Evolutionary conservation across 768 basidiomycete genomes (phyloP).

Genomic region (Termitomyces heimii): DNA sequence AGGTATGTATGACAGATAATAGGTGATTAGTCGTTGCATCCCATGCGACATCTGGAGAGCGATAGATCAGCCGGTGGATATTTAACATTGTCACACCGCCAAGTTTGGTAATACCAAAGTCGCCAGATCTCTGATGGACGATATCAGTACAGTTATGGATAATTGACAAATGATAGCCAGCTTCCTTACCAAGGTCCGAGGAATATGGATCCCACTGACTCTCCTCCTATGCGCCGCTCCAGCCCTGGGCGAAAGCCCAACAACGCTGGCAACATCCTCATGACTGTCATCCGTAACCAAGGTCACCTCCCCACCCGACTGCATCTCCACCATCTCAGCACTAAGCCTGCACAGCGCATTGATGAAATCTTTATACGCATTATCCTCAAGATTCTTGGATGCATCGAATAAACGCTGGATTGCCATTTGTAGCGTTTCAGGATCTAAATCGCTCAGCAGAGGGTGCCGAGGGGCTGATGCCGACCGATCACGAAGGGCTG

Average conservation of each 20-base stretch:
- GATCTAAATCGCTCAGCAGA: conserved; percentile 65
- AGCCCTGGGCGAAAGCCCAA: conserved; percentile 33
- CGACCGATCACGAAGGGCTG: conserved; percentile 28
- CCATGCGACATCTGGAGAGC: conserved; percentile 84
- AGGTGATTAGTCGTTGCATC: conserved; percentile 75
- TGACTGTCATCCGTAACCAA: conserved; percentile 30
- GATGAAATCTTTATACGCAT: conserved; percentile 72
- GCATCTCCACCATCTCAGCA: conserved; percentile 90
- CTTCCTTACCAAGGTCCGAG: conserved; percentile 62
- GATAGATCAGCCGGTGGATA: conserved; percentile 80
- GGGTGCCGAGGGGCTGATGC: conserved; percentile 41
- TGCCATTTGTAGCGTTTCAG: conserved; percentile 63
- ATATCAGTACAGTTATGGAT: neutral
- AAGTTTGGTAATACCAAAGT: conserved; percentile 89
- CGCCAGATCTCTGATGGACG: conserved; percentile 69
- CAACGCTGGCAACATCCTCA: conserved; percentile 30
- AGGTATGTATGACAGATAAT: conserved; percentile 65
- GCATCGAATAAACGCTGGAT: conserved; percentile 87
- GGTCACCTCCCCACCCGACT: conserved; percentile 38
- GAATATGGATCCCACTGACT: conserved; percentile 85
- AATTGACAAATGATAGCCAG: neutral
- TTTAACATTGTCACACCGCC: conserved; percentile 78
- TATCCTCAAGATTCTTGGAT: conserved; percentile 77
- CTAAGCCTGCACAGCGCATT: conserved; percentile 80
- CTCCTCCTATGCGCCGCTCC: conserved; percentile 54